phyloP scores from a whole-genome alignment of 495 filamentous ascomycete species.

The Cladorrhinum samala region DNA sequence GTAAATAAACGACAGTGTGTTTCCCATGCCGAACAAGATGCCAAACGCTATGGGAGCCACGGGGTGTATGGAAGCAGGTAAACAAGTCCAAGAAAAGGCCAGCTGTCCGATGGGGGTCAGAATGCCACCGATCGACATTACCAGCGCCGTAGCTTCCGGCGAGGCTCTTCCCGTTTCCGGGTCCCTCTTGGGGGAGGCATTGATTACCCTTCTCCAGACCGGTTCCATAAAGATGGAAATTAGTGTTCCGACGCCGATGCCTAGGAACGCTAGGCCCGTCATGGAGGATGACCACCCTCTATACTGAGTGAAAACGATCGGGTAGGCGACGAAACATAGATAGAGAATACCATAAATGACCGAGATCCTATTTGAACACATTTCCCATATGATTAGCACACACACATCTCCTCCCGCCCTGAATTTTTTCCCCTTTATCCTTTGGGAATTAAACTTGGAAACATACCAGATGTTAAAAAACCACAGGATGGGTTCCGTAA shows the following conservation, averaged over 20 bases:
- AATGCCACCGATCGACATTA: constrained; percentile 64
- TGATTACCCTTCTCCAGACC: constrained; percentile 64
- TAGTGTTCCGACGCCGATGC: constrained; percentile 72
- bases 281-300: constrained; percentile 71
- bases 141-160: constrained; percentile 68
- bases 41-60: constrained; percentile 67
- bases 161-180: constrained; percentile 58
- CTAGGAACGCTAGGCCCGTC: constrained; percentile 70
- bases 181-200: constrained; percentile 55
- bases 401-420: no score
- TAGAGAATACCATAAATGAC: constrained; percentile 68
- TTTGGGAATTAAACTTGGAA: no score
- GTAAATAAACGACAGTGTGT: constrained; percentile 74
- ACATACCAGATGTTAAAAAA: constrained; percentile 68
- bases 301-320: constrained; percentile 67
- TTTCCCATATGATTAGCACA: no score
- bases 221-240: constrained; percentile 63
- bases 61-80: constrained; percentile 67
- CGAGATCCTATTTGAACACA: constrained; percentile 43
- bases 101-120: constrained; percentile 67
- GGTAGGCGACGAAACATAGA: constrained; percentile 78
- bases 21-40: constrained; percentile 73
- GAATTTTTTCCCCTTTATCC: no score
- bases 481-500: constrained; percentile 79
- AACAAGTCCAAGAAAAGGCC: constrained; percentile 76